Evolutionary conservation across 805 yeast species (phyloP), one percentile per base, ranked within the genome.

Genomic region (Candida ficus): DNA sequence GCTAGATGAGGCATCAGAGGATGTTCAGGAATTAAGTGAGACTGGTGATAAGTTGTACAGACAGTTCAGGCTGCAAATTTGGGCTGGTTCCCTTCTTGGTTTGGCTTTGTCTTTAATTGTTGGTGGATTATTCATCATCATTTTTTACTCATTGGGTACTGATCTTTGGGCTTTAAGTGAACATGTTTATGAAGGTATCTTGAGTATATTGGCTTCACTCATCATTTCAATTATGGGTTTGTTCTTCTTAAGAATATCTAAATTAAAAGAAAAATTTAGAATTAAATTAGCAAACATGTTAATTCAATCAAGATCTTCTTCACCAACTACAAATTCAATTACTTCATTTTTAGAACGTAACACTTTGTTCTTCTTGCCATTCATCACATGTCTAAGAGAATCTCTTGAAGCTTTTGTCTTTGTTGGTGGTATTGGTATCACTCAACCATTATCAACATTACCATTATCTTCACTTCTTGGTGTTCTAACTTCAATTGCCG

Each of bases 331-430:
- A 21, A 49, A n/a, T n/a, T n/a, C 53, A 29, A 40, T 67, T 23
- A 62, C 59, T 18, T 50, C 56, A 17, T 73, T 71, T 45, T 57
- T 73, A 33, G 77, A 78, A 45, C 75, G 73, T 53, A 82, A 87
- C 56, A 80, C 91, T 4, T 64, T 84, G 60, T 85, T 83, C 45
- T 67, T 88, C 27, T 63, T 88, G 30, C 96, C 97, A 1, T 80
- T 89, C 53, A 73, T 89, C 35, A 89, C 97, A 2, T 81, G 95
- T 4, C 65, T 89, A 37, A 75, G 96, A 57, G 96, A 89, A 61
- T 95, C 96, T 2, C 66, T 89, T 39, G 96, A 89, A 61, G 96
- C 96, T 0, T 89, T 89, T 28, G 93, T 89, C 3, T 89, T 89
- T 53, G 72, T 89, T 32, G 96, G 96, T 4, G 97, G 96, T 21